Evolutionary conservation across 73 alveolate genomes (phyloP).

Genomic region (Loxodes magnus): DNA sequence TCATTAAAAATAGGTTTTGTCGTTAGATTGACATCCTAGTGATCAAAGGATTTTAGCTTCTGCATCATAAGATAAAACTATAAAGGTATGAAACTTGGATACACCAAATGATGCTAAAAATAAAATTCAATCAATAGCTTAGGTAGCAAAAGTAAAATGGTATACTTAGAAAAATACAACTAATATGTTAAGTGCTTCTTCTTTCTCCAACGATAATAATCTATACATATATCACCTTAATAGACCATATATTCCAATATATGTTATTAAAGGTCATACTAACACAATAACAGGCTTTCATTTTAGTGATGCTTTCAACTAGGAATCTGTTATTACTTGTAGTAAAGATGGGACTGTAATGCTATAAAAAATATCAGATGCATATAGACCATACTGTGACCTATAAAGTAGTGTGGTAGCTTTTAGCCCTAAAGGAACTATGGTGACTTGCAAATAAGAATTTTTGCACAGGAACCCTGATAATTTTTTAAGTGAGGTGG

Average conservation of each 20-base stretch:
- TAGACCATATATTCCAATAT: not conserved
- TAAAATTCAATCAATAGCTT: constrained; percentile 3
- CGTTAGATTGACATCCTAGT: constrained; percentile 13
- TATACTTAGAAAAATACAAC: not conserved
- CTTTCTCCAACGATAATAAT: not conserved
- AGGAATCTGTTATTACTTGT: constrained; percentile 4
- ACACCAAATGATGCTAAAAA: not conserved
- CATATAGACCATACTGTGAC: constrained; percentile 3
- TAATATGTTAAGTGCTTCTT: constrained; percentile 1
- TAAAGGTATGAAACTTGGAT: constrained; percentile 3
- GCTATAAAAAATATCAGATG: not conserved
- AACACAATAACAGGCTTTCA: constrained; percentile 5
- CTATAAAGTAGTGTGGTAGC: not conserved
- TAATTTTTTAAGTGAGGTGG: not conserved
- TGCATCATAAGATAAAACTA: constrained; percentile 1
- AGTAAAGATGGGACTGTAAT: not conserved
- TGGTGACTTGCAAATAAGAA: not conserved
- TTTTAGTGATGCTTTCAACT: not conserved
- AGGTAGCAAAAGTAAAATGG: constrained; percentile 12
- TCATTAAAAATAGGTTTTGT: not conserved
- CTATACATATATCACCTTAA: constrained; percentile 5
- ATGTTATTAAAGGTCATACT: not conserved
- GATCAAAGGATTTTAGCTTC: not conserved
- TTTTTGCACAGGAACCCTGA: not conserved
- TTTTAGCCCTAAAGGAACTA: not conserved